Percentiles rank a stretch among this genome's conserved stretches.
phyloP scores from a whole-genome alignment of 768 basidiomycete genomes.

The Dioszegia crocea region DNA sequence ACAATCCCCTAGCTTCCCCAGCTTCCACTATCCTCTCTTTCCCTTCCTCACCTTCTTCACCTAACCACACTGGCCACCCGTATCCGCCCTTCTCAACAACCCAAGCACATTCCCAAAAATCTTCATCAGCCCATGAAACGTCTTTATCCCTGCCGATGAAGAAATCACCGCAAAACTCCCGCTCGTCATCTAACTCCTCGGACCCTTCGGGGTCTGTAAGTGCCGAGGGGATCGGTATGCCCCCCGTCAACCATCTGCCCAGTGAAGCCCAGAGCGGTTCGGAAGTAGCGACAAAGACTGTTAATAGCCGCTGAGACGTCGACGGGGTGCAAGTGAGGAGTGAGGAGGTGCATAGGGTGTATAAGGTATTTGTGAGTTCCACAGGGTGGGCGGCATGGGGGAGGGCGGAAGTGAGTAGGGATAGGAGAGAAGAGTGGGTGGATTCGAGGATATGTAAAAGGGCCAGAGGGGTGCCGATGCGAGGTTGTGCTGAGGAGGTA shows the following conservation, averaged over 20 bases:
- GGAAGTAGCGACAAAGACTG: conserved; percentile 23
- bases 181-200: conserved; percentile 9
- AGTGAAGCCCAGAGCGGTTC: conserved; percentile 30
- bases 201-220: background rate
- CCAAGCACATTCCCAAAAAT: conserved; percentile 39
- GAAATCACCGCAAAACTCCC: conserved; percentile 31
- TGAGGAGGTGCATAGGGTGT: conserved; percentile 3
- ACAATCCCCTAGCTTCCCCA: conserved; percentile 37
- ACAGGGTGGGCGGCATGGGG: conserved; percentile 14
- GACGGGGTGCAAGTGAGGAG: background rate
- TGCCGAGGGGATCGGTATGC: conserved; percentile 35
- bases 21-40: conserved; percentile 27
- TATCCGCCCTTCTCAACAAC: conserved; percentile 10
- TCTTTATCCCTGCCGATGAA: conserved; percentile 33
- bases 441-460: conserved; percentile 14
- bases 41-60: conserved; percentile 5
- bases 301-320: background rate
- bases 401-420: conserved; percentile 11
- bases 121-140: conserved; percentile 42
- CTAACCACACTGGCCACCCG: conserved; percentile 37
- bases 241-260: conserved; percentile 27
- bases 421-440: conserved; percentile 9
- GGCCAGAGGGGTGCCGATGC: conserved; percentile 15
- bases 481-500: background rate
- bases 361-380: conserved; percentile 24